Percentiles rank a stretch among this genome's conserved stretches.
Evolutionary conservation across 441 rosid species (phyloP).

Genomic region (Adansonia gregorii): DNA sequence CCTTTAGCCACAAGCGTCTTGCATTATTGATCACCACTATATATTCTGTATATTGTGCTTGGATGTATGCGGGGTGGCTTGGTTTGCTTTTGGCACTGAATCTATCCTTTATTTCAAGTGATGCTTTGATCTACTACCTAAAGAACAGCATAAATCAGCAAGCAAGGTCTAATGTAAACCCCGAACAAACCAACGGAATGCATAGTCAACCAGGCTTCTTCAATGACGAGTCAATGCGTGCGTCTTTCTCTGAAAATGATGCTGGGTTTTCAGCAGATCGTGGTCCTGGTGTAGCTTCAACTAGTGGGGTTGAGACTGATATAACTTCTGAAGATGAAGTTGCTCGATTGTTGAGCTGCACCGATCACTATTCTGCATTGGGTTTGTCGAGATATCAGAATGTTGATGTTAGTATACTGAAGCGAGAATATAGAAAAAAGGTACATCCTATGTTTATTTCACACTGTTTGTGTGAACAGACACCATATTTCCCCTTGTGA

Average conservation of each 20-base stretch:
- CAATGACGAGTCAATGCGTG: constrained; percentile 50
- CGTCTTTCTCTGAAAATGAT: constrained; percentile 60
- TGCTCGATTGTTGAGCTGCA: constrained; percentile 71
- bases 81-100: constrained; percentile 82
- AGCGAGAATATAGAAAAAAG: constrained; percentile 94
- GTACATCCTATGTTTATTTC: constrained; percentile 39
- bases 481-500: constrained; percentile 8
- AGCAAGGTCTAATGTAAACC: constrained; percentile 43
- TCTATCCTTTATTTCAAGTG: constrained; percentile 87
- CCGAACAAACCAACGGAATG: constrained; percentile 55
- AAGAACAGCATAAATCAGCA: constrained; percentile 63
- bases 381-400: constrained; percentile 69
- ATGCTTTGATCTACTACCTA: constrained; percentile 71
- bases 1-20: constrained; percentile 50
- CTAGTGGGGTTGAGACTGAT: constrained; percentile 83
- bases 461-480: neutral
- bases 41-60: constrained; percentile 77
- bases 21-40: constrained; percentile 62
- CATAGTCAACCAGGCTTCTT: constrained; percentile 51
- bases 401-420: constrained; percentile 69
- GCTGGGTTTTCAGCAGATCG: constrained; percentile 69
- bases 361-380: constrained; percentile 81
- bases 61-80: constrained; percentile 83
- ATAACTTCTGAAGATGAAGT: constrained; percentile 92
- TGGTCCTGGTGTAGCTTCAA: constrained; percentile 80